Base-by-base conservation (phyloP, 306 rosid species). In the Quercus gilva region DNA sequence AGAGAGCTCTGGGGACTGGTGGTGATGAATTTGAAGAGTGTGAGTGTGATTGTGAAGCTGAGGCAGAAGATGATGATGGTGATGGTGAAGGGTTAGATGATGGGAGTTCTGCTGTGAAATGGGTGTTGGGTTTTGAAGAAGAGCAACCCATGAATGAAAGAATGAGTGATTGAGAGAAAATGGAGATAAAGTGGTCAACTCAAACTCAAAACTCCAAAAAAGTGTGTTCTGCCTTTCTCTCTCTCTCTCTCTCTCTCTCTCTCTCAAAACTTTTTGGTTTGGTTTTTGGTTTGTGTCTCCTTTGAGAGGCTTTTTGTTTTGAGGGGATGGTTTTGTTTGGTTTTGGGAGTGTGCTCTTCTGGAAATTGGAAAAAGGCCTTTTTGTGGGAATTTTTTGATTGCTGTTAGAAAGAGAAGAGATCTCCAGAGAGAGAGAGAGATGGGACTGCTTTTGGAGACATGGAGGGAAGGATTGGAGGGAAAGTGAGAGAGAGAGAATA, bases 81-180 rank as follows among this genome's bases (percentile, higher is more conserved):
- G 80, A 75, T 72, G 84, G 76, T 41, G 87, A 76, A 15, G 43
- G 76, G 21, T 82, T 78, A 18, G 83, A 84, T 19, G 83, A 84
- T 21, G 28, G 84, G 80, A 65, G 80, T 71, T 57, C 83, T 19
- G 87, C 83, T 19, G 88, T 35, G 6, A 87, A 87, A 31, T 83
- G 85, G 79, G 89, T 79, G 65, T 57, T 76, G 60, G 90, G 86
- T 89, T 84, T 90, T 73, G 98, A 94, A 71, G 97, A 89, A 74
- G 97, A 90, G 65, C 98, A 94, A 76, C 98, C 98, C 98, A 94
- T 94, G 80, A 74, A 83, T 85, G 79, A 74, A 94, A 91, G 80
- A 74, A 82, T 85, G 79, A 74, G 5, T 4, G 49, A 26, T 35
- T 28, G 53, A 58, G 65, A 53, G 41, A 25, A 20, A 51, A 31